Percentiles rank a stretch among this genome's conserved stretches.
Evolutionary conservation across 345 rosid species (phyloP).

Genomic region (Rhodamnia argentea): DNA sequence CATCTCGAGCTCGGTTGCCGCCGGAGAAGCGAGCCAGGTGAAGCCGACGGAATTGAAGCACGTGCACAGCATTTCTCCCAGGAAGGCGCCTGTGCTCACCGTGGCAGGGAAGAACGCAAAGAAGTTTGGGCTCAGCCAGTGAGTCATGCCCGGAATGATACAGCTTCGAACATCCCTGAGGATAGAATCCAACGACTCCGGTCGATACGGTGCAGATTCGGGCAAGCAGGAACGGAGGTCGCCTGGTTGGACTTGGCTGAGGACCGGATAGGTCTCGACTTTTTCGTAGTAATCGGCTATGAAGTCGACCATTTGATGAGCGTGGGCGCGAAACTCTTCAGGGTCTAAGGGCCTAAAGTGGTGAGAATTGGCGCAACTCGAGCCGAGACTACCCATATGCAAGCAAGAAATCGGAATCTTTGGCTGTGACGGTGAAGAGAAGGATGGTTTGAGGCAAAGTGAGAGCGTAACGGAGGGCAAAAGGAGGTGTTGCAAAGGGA

Average conservation of each 20-base stretch:
- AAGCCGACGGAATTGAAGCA: slow-evolving; percentile 31
- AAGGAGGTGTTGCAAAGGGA: background rate
- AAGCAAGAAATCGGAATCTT: background rate
- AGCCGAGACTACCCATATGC: slow-evolving; percentile 20
- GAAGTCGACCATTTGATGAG: slow-evolving; percentile 41
- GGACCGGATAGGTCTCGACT: slow-evolving; percentile 33
- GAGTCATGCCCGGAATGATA: slow-evolving; percentile 36
- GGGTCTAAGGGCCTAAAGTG: slow-evolving; percentile 24
- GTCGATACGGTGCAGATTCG: slow-evolving; percentile 7
- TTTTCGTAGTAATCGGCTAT: slow-evolving; percentile 33
- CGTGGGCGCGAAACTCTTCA: slow-evolving; percentile 19
- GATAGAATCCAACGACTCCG: slow-evolving; percentile 17
- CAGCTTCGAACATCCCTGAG: slow-evolving; percentile 14
- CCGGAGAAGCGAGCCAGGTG: slow-evolving; percentile 31
- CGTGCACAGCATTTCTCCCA: slow-evolving; percentile 34
- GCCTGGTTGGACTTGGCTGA: slow-evolving; percentile 28
- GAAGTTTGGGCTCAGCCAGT: slow-evolving; percentile 39
- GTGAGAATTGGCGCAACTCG: background rate
- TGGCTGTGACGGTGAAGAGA: background rate
- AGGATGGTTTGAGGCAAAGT: background rate
- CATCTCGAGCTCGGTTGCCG: slow-evolving; percentile 34
- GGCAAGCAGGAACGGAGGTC: slow-evolving; percentile 14
- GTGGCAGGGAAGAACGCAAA: slow-evolving; percentile 33
- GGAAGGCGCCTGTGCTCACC: slow-evolving; percentile 14
- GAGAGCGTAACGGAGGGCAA: background rate